Evolutionary conservation across 169 alveolate genomes (phyloP), one percentile per base, ranked within the genome.

Genomic region (Plasmodium cynomolgi): DNA sequence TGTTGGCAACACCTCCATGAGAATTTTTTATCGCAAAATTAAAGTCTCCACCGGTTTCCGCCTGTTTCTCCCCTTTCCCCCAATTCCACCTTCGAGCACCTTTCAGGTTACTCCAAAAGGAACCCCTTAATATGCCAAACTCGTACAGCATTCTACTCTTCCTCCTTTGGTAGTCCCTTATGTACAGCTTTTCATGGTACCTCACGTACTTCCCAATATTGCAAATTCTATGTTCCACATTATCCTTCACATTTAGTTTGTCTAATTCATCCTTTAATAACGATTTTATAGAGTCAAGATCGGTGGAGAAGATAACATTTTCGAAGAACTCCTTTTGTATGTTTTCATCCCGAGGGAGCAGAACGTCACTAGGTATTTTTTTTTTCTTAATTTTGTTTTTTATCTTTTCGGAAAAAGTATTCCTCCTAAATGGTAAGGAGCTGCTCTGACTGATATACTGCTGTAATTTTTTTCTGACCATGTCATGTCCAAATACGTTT

Each of bases 281-380:
- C 17, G 34, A 56, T n/a, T 23, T 82, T 23, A 50, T 26, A 31
- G 56, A 82, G 31, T 82, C 56, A 26, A 54, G 47, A 56, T 82
- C 90, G 71, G 31, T 5, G 37, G 90, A 47, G 50, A 82, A 82
- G 50, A 82, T 82, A 29, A 26, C 71, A 82, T 82, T 82, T 50
- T 82, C 79, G 71, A 47, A 82, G 71, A 82, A 82, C 23, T 82
- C 90, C 71, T 23, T 50, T 13, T 54, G 77, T 82, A 82, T 54
- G 71, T 82, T 82, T 33, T 82, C 90, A 82, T 82, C 90, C 37
- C 71, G 90, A 15, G 90, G 90, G 37, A 82, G 50, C 9, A 82
- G 20, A 56, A 47, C 23, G 2, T 50, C 47, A 47, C 39, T 82
- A 79, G 26, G 31, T 33, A 31, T 3, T 17, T 8, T n/a, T 7